These are phyloP conservation scores for Pleurozium schreberi DNA, from an alignment of 225 moss, liverwort and hornwort genomes.

Conservation along the genomic window DNA sequence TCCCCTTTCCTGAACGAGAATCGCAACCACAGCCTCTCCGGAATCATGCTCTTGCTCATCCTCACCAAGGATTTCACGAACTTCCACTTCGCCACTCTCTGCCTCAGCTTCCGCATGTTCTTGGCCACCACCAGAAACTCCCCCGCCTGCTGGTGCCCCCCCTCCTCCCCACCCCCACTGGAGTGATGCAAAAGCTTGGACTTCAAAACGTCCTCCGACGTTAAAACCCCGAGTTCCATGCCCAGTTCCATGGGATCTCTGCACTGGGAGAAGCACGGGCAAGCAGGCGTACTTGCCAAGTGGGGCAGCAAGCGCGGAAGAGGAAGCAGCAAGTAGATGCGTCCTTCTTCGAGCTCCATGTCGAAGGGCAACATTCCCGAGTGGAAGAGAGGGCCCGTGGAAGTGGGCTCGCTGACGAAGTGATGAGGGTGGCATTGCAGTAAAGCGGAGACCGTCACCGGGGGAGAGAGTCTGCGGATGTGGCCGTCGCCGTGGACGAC, in stretches of 20 bases:
- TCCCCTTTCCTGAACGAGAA: neutral
- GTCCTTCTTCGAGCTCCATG: conserved; percentile 64
- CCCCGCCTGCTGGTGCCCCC: neutral
- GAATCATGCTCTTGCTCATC: neutral
- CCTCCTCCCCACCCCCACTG: neutral
- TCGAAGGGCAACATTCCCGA: conserved; percentile 60
- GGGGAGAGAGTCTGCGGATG: conserved; percentile 31
- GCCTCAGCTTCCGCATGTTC: neutral
- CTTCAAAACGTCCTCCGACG: neutral
- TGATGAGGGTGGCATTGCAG: conserved; percentile 65
- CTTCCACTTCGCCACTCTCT: neutral
- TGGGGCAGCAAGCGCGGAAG: conserved; percentile 74
- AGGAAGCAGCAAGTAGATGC: conserved; percentile 67
- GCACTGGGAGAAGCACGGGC: conserved; percentile 42
- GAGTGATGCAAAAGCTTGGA: neutral
- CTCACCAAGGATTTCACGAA: neutral
- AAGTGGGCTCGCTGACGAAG: conserved; percentile 65
- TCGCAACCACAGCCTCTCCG: neutral
- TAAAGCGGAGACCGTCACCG: conserved; percentile 56
- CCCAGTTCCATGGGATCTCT: neutral
- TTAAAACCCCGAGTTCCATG: neutral
- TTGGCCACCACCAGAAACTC: conserved; percentile 10
- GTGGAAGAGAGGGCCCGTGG: conserved; percentile 47
- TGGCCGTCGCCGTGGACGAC: conserved; percentile 76
- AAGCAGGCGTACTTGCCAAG: conserved; percentile 29